These are phyloP conservation scores for Piloderma croceum DNA, from an alignment of 768 basidiomycete species.

Conservation along the genomic window DNA sequence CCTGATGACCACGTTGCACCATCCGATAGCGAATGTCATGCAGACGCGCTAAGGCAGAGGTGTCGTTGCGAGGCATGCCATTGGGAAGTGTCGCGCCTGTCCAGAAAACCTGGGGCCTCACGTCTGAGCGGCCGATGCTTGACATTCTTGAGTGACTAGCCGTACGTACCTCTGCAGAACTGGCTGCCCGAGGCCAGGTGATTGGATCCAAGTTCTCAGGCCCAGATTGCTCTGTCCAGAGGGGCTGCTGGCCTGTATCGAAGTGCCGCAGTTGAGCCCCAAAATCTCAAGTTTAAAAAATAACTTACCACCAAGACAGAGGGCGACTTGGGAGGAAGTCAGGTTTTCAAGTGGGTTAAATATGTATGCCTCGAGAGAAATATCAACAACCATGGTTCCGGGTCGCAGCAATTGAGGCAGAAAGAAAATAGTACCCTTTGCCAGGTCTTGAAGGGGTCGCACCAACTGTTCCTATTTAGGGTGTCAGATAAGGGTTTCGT, in stretches of 20 bases:
- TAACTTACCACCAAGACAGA: constrained; percentile 37
- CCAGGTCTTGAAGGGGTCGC: constrained; percentile 76
- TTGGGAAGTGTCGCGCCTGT: constrained; percentile 33
- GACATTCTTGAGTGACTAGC: no score
- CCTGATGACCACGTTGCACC: constrained; percentile 40
- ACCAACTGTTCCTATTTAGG: constrained; percentile 39
- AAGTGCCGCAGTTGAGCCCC: not conserved
- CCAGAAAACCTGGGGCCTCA: constrained; percentile 59
- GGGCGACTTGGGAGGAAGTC: constrained; percentile 26
- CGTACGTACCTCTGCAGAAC: no score
- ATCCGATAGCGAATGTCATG: constrained; percentile 46
- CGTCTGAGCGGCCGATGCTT: no score
- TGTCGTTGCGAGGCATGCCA: constrained; percentile 28
- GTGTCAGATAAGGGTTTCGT: not conserved
- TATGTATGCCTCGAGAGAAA: constrained; percentile 32
- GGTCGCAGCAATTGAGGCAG: not conserved
- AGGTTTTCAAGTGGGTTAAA: constrained; percentile 47
- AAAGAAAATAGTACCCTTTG: constrained; percentile 43
- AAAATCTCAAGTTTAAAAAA: not conserved
- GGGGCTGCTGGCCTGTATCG: constrained; percentile 32
- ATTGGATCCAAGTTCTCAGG: constrained; percentile 42
- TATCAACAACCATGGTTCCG: no score
- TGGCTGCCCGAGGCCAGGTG: constrained; percentile 46
- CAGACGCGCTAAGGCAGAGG: constrained; percentile 42
- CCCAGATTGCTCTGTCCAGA: constrained; percentile 53